Conservation (phyloP, 345 rosid species). For the Camelina hispida region DNA sequence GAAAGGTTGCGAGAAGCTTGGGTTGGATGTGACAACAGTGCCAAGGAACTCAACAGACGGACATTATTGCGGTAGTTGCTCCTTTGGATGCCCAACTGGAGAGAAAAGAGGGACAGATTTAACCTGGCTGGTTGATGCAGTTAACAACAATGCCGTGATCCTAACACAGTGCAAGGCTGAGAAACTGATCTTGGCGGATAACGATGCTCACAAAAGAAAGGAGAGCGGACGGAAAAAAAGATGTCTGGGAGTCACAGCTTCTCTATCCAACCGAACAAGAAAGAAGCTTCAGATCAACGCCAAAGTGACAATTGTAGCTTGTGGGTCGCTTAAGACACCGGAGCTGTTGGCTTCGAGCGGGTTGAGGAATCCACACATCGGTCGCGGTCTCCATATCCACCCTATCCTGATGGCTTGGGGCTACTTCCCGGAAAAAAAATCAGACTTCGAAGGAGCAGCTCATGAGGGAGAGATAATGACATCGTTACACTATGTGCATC, state of each 20-base stretch:
- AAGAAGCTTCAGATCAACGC: conserved; percentile 63
- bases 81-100: conserved; percentile 63
- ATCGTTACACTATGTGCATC: conserved; percentile 54
- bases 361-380: conserved; percentile 60
- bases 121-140: conserved; percentile 79
- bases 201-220: conserved; percentile 40
- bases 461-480: conserved; percentile 75
- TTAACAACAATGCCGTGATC: conserved; percentile 57
- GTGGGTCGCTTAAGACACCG: conserved; percentile 71
- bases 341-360: conserved; percentile 62
- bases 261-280: conserved; percentile 36
- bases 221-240: conserved; percentile 41
- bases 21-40: conserved; percentile 53
- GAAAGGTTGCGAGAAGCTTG: conserved; percentile 71
- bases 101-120: conserved; percentile 65
- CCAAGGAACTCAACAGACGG: conserved; percentile 54
- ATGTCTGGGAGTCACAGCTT: conserved; percentile 63
- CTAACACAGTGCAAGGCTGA: conserved; percentile 65
- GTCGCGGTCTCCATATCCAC: conserved; percentile 69
- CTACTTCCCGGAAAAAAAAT: conserved; percentile 55
- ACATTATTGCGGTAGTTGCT: conserved; percentile 72
- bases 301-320: conserved; percentile 62
- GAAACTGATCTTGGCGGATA: conserved; percentile 50
- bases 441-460: conserved; percentile 47
- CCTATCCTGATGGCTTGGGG: conserved; percentile 71